These are phyloP conservation scores for Cryomyces antarcticus DNA, from an alignment of 495 filamentous ascomycete genomes.

Conservation along the genomic window DNA sequence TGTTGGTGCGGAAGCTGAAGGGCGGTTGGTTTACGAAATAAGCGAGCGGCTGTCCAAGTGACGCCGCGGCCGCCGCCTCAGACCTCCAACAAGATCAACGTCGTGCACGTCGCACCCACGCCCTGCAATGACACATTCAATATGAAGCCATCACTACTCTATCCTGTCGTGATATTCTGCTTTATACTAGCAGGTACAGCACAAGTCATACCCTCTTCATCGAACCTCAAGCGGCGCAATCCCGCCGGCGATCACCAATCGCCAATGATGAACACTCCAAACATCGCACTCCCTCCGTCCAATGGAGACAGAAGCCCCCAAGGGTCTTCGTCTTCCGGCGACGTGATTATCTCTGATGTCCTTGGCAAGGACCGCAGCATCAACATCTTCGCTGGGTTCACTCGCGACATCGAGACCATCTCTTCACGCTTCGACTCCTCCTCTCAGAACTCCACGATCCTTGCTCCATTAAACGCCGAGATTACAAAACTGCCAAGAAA, in stretches of 20 bases:
- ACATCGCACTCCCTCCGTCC: background rate
- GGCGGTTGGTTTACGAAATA: no score
- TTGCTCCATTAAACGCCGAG: conserved; percentile 69
- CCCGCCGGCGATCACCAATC: background rate
- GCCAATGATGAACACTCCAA: conserved; percentile 8
- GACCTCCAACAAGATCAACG: no score
- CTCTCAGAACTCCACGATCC: conserved; percentile 60
- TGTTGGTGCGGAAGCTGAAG: no score
- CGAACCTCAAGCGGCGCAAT: no score
- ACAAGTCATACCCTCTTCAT: no score
- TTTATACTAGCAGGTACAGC: no score
- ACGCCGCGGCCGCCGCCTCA: no score
- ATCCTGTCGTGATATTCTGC: no score
- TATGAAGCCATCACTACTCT: no score
- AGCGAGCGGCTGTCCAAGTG: no score
- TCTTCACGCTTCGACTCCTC: conserved; percentile 49
- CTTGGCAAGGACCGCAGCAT: conserved; percentile 63
- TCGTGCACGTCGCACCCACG: no score
- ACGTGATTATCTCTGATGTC: conserved; percentile 59
- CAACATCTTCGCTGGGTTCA: conserved; percentile 75
- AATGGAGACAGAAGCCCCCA: background rate
- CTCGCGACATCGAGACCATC: conserved; percentile 57
- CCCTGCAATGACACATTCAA: no score
- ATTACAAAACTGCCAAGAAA: conserved; percentile 67
- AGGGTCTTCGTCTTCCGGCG: conserved; percentile 8